Evolutionary conservation across 495 filamentous ascomycete genomes (phyloP), one percentile per base, ranked within the genome.

Genomic region (Neohortaea acidophila): DNA sequence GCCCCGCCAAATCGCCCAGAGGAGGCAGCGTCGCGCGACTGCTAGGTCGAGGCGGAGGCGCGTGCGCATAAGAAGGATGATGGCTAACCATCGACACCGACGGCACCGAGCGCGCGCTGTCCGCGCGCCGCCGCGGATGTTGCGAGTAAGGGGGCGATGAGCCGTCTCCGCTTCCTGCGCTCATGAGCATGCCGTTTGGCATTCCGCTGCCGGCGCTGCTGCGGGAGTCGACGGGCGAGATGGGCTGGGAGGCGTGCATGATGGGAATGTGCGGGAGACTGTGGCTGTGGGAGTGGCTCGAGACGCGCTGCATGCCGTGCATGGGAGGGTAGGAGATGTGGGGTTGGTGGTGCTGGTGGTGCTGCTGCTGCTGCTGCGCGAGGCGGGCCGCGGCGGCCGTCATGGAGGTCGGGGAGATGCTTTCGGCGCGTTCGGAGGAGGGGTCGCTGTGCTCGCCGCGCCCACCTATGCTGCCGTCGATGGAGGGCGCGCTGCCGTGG

Each of bases 61-160:
- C n/a, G n/a, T n/a, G n/a, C n/a, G n/a, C n/a, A n/a, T n/a, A n/a
- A n/a, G n/a, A n/a, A n/a, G n/a, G n/a, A n/a, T n/a, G n/a, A n/a
- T n/a, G n/a, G n/a, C n/a, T n/a, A n/a, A n/a, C n/a, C n/a, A n/a
- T n/a, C n/a, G 14, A 5, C 10, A 13, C 12, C 18, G 38, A 13
- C n/a, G 47, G 25, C 17, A 45, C 34, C 10, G 42, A 41, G 1
- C 43, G 43, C 18, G 42, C 47, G 27, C 42, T 45, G 32, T 50
- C 47, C 3, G 41, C 42, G 14, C 47, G 21, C 0, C 32, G 42
- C 21, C 47, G 22, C 9, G 41, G 15, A 8, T 24, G 14, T 1
- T 10, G 12, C 10, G 41, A n/a, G 1, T 18, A 13, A 19, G 8
- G 22, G 3, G 40, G 41, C 2, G 38, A 38, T 2, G 36, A 22